Evolutionary conservation across 163 green algal genomes (phyloP).

Genomic region (Scenedesmus sp.): DNA sequence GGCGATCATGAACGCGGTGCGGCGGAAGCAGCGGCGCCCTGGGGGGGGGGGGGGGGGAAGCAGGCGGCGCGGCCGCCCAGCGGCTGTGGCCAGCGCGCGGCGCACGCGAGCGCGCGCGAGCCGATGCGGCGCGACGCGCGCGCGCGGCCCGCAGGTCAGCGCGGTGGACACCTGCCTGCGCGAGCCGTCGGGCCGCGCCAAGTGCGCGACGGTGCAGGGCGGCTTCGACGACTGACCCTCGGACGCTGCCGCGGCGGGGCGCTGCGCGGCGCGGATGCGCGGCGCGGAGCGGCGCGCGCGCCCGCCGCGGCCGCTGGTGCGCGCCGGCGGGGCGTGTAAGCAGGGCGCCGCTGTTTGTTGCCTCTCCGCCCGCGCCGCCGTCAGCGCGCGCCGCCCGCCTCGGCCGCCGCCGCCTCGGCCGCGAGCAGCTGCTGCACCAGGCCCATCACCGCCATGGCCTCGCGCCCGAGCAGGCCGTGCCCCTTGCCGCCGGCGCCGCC

Average conservation of each 20-base stretch:
- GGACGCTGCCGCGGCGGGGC: too few species aligned
- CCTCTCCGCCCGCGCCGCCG: too few species aligned
- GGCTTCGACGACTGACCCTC: conserved; percentile 10
- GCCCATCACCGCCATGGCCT: conserved; percentile 16
- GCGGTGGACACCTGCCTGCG: conserved; percentile 85
- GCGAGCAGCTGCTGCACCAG: conserved; percentile 40
- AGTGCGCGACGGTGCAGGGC: conserved; percentile 60
- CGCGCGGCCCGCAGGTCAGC: conserved; percentile 58
- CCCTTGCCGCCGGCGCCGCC: conserved; percentile 26
- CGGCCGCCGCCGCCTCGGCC: not conserved
- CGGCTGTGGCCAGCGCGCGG: not conserved
- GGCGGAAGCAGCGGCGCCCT: not conserved
- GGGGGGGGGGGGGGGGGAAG: too few species aligned
- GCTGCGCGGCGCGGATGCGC: too few species aligned
- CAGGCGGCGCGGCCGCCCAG: not conserved
- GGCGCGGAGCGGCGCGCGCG: too few species aligned
- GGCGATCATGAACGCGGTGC: conserved; percentile 87
- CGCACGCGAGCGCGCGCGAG: not conserved
- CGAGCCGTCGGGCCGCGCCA: conserved; percentile 66
- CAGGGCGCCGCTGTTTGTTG: too few species aligned
- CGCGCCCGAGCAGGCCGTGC: conserved; percentile 1
- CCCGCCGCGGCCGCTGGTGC: too few species aligned
- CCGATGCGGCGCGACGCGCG: not conserved
- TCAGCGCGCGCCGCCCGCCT: not conserved
- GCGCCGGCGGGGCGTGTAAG: too few species aligned